These are phyloP conservation scores for Graphium sp. DNA, from an alignment of 2,329 filamentous ascomycete genomes.

Conservation along the genomic window DNA sequence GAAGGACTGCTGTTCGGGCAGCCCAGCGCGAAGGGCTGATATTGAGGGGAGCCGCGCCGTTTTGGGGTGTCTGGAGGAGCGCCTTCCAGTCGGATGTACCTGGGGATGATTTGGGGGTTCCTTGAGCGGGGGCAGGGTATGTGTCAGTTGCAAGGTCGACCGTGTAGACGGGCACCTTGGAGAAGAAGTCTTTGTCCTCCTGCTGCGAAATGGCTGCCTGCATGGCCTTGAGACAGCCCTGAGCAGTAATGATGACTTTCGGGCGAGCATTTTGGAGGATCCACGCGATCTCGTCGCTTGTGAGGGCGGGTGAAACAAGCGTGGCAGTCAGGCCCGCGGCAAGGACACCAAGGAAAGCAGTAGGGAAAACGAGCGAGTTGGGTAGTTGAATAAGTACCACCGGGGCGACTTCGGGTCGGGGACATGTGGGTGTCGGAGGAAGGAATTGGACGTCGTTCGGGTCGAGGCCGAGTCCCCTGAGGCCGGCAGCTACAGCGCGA, in stretches of 20 bases:
- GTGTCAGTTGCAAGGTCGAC: constrained; percentile 18
- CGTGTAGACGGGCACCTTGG: constrained; percentile 41
- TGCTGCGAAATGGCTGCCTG: constrained; percentile 16
- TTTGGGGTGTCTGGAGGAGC: constrained; percentile 34
- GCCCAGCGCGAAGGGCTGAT: constrained; percentile 29
- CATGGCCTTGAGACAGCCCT: constrained; percentile 14
- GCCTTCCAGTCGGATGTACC: constrained; percentile 37
- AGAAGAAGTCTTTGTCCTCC: constrained; percentile 14
- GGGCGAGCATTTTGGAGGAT: constrained; percentile 22
- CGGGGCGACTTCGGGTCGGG: constrained; percentile 19
- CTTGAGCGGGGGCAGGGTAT: constrained; percentile 13
- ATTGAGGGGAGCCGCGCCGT: constrained; percentile 21
- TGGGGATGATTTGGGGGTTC: background rate
- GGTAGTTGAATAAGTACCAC: constrained; percentile 23
- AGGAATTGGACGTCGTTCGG: constrained; percentile 15
- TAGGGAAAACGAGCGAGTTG: constrained; percentile 20
- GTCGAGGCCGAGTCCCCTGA: constrained; percentile 17
- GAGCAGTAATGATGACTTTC: constrained; percentile 17
- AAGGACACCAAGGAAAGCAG: constrained; percentile 17
- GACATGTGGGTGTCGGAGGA: constrained; percentile 19
- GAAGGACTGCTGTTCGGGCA: constrained; percentile 39
- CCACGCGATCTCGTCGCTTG: constrained; percentile 20
- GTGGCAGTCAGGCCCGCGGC: constrained; percentile 22
- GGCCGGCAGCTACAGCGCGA: constrained; percentile 16
- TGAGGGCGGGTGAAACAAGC: constrained; percentile 20